These are phyloP conservation scores for Mycena haematopus DNA, from an alignment of 768 basidiomycete genomes.

Conservation along the genomic window DNA sequence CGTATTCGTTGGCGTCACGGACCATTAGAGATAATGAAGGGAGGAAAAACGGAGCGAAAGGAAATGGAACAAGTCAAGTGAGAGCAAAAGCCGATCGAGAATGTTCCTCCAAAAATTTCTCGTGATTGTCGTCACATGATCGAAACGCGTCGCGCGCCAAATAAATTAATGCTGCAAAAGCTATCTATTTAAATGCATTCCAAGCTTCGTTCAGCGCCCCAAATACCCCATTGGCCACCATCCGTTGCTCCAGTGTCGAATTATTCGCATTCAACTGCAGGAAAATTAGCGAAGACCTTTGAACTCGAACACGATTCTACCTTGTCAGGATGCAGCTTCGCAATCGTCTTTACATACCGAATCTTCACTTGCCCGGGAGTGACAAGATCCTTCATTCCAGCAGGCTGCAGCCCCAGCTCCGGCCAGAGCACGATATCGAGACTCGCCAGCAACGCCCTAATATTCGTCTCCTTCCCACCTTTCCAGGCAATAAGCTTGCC, in stretches of 20 bases:
- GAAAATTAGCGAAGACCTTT: background rate
- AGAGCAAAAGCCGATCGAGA: slow-evolving; percentile 14
- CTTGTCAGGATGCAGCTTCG: slow-evolving; percentile 97
- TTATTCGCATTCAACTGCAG: slow-evolving; percentile 74
- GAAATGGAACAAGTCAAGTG: background rate
- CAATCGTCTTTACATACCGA: slow-evolving; percentile 89
- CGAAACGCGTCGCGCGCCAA: slow-evolving; percentile 17
- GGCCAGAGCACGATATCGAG: slow-evolving; percentile 88
- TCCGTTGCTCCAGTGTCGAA: slow-evolving; percentile 91
- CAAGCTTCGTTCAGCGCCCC: slow-evolving; percentile 89
- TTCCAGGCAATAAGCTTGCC: slow-evolving; percentile 79
- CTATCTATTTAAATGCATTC: slow-evolving; percentile 69
- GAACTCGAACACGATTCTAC: slow-evolving; percentile 47
- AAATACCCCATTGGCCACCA: slow-evolving; percentile 95
- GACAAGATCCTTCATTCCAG: slow-evolving; percentile 90
- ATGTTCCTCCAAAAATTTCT: slow-evolving; percentile 19
- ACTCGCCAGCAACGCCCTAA: slow-evolving; percentile 87
- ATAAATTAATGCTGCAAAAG: slow-evolving; percentile 16
- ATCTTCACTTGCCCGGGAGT: slow-evolving; percentile 86
- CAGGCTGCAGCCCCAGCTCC: slow-evolving; percentile 78
- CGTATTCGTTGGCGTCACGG: background rate
- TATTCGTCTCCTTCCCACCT: slow-evolving; percentile 87
- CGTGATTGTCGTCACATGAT: slow-evolving; percentile 12
- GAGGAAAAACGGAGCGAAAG: slow-evolving; percentile 9
- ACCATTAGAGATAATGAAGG: slow-evolving; percentile 17